Evolutionary conservation across 164 flowering plant species (phyloP), one percentile per base, ranked within the genome.

Genomic region (grape (Vitis vinifera)): DNA sequence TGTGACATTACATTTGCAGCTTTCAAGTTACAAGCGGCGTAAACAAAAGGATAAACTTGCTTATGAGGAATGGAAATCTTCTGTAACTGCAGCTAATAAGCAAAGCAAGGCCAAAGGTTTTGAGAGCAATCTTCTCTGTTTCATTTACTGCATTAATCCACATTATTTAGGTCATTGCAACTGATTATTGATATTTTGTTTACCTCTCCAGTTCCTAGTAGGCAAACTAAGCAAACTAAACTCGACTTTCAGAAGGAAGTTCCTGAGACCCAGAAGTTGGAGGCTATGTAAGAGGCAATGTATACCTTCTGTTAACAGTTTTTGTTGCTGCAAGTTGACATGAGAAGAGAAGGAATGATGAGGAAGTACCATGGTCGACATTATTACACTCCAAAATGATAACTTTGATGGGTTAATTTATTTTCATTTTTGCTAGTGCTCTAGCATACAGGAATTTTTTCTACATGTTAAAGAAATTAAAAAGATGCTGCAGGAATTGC

Each of bases 21-120:
- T 75, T 71, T 89, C 99, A 57, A 75, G 85, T 63, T 82, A 89
- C 82, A 91, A 91, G 80, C 77, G 73, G 73, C 86, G 81, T 3
- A 95, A 95, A 65, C 74, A 55, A 55, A 75, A 66, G 74, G 89
- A 89, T 29, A 82, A 90, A 55, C 79, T 16, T 53, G 86, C 79
- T 17, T 93, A 90, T 51, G 83, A 91, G 23, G 84, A 87, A 9
- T 95, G 99, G 98, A 93, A 88, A 77, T 84, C 97, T 11, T 68
- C 89, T 50, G 97, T 91, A 10, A 10, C 89, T 16, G 77, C 80
- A 62, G 86, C 93, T 13, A 93, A 87, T 57, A 82, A 84, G 14
- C 66, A 76, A 51, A 80, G 15, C 74, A 86, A 84, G 55, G 51
- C 71, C 55, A 74, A 83, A 83, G 93, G 91, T 88, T 44, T 10